Conservation (phyloP, 2,329 filamentous ascomycete genomes). For the Aspergillus sp. region DNA sequence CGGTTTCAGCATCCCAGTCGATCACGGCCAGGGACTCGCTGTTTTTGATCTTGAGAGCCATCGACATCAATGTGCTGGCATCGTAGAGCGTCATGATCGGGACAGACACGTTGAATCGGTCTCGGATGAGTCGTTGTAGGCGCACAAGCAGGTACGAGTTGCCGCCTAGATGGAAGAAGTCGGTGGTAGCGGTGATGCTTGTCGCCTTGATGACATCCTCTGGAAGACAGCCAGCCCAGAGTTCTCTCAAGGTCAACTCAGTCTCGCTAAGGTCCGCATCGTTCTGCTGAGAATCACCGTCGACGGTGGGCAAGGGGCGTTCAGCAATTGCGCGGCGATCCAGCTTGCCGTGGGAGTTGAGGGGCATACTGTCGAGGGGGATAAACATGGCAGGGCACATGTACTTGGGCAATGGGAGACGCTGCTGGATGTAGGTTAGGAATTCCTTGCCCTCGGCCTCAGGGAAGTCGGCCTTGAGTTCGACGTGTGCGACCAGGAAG, state of each 20-base stretch:
- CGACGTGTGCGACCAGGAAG: not conserved
- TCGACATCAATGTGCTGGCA: not conserved
- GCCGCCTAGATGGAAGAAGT: conserved; percentile 14
- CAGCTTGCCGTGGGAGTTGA: conserved; percentile 27
- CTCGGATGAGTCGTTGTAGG: not conserved
- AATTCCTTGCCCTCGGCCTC: not conserved
- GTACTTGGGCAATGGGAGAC: conserved; percentile 31
- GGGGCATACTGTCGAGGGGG: conserved; percentile 23
- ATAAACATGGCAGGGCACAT: conserved; percentile 33
- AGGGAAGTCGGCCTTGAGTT: not conserved
- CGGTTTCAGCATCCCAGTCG: not conserved
- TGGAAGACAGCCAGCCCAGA: conserved; percentile 3
- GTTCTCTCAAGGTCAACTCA: not conserved
- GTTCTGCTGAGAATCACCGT: not conserved
- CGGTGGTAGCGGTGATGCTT: not conserved
- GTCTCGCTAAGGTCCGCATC: not conserved
- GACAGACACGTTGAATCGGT: not conserved
- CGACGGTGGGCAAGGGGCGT: conserved; percentile 14
- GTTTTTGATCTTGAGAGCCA: not conserved
- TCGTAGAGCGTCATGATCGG: not conserved
- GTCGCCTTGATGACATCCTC: not conserved
- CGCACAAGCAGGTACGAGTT: conserved; percentile 7
- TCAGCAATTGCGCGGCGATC: conserved; percentile 24
- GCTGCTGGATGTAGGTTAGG: not conserved
- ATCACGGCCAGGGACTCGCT: not conserved